Evolutionary conservation across 2,329 filamentous ascomycete species (phyloP).

Genomic region (Geosmithia flava): DNA sequence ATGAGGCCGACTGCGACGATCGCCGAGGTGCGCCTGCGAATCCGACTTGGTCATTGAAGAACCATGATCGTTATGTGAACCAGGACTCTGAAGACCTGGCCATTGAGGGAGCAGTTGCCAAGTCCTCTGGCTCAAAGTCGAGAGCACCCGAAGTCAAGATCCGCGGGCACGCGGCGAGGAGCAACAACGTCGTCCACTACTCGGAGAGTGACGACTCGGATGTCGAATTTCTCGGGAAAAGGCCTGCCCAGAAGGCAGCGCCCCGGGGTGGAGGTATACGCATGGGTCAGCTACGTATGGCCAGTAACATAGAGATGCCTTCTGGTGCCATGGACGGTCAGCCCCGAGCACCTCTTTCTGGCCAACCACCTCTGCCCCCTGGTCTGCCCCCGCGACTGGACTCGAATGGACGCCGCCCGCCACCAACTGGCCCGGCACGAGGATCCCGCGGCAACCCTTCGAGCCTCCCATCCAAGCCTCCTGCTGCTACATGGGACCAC

Average conservation of each 20-base stretch:
- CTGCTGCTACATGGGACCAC: constrained; percentile 8
- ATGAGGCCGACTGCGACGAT: constrained; percentile 39
- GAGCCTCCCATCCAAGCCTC: constrained; percentile 17
- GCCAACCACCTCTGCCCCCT: constrained; percentile 24
- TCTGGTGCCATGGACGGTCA: constrained; percentile 2
- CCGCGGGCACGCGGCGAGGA: constrained; percentile 18
- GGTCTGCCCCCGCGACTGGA: constrained; percentile 6
- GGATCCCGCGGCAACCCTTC: constrained; percentile 1
- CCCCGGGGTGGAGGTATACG: constrained; percentile 1
- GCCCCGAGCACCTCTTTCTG: constrained; percentile 6
- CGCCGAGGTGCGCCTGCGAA: constrained; percentile 11
- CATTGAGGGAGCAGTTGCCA: constrained; percentile 18
- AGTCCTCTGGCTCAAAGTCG: not conserved
- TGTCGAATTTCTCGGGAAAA: constrained; percentile 26
- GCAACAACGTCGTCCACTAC: constrained; percentile 25
- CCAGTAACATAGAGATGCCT: constrained; percentile 26
- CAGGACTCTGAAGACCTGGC: constrained; percentile 23
- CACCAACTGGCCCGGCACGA: constrained; percentile 8
- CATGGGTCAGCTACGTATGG: constrained; percentile 23
- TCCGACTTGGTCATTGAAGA: constrained; percentile 39
- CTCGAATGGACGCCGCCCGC: not conserved
- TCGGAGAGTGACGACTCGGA: constrained; percentile 36
- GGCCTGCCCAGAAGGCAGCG: constrained; percentile 15
- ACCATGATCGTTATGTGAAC: constrained; percentile 37
- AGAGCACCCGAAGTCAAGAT: constrained; percentile 17